Conservation (phyloP, 176 grass and related monocot species). For the Zea mays region Zm-B73-REFERENCE-NAM-5.0 NC_050102.1:152658001-152658500, state of each 20-base stretch:
- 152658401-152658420: conserved; percentile 54
- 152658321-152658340: conserved; percentile 6
- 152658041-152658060: conserved; percentile 23
- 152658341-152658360: conserved; percentile 2
- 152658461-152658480: conserved; percentile 74
- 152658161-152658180: conserved; percentile 64
- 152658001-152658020: conserved; percentile 63
- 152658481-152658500: conserved; percentile 68
- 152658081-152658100: conserved; percentile 20
- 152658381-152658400: conserved; percentile 34
- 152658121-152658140: conserved; percentile 34
- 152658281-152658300: conserved; percentile 14
- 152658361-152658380: conserved; percentile 15
- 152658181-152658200: conserved; percentile 60
- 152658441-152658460: conserved; percentile 71
- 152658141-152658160: conserved; percentile 55
- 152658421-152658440: conserved; percentile 71
- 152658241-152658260: conserved; percentile 22
- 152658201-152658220: conserved; percentile 84
- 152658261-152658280: conserved; percentile 33
- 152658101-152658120: conserved; percentile 23
- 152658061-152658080: conserved; percentile 15
- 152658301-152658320: conserved; percentile 12
- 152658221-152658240: conserved; percentile 66
- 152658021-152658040: conserved; percentile 59